phyloP scores from a whole-genome alignment of 306 rosid species.

The Vicia sativa region DNA sequence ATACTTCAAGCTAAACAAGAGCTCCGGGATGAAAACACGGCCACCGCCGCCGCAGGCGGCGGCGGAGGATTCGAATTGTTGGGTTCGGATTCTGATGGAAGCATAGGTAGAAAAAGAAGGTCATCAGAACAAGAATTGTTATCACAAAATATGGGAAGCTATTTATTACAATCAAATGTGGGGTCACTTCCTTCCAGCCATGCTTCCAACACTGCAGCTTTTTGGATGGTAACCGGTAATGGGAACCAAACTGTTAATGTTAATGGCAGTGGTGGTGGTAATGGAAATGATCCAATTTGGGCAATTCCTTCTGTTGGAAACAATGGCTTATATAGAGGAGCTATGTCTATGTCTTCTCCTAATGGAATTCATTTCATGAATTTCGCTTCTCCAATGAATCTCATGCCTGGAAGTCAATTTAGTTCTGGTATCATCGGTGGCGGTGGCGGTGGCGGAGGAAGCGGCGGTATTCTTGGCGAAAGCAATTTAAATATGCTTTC shows the following conservation, averaged over 20 bases:
- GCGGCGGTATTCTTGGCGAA: conserved; percentile 42
- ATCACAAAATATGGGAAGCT: conserved; percentile 61
- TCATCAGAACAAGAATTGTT: conserved; percentile 61
- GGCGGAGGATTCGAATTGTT: conserved; percentile 37
- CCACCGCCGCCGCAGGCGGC: conserved; percentile 13
- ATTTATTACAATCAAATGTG: conserved; percentile 67
- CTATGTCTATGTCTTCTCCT: conserved; percentile 37
- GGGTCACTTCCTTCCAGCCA: conserved; percentile 75
- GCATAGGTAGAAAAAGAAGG: conserved; percentile 62
- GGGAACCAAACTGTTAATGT: conserved; percentile 42
- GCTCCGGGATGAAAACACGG: conserved; percentile 40
- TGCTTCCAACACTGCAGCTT: conserved; percentile 60
- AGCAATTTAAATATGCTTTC: conserved; percentile 77
- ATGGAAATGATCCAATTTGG: conserved; percentile 44
- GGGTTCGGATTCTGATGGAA: conserved; percentile 46
- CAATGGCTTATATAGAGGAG: conserved; percentile 55
- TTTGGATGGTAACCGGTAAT: conserved; percentile 72
- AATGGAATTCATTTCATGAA: conserved; percentile 87
- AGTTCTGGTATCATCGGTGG: conserved; percentile 35
- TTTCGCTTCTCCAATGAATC: conserved; percentile 72
- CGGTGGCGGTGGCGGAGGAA: conserved; percentile 14
- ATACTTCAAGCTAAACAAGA: conserved; percentile 62
- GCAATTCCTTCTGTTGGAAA: conserved; percentile 47
- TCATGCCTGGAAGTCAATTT: conserved; percentile 65
- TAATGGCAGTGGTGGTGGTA: conserved; percentile 15